phyloP scores from a whole-genome alignment of 2,329 filamentous ascomycete species.

The Metarhizium brunneum region DNA sequence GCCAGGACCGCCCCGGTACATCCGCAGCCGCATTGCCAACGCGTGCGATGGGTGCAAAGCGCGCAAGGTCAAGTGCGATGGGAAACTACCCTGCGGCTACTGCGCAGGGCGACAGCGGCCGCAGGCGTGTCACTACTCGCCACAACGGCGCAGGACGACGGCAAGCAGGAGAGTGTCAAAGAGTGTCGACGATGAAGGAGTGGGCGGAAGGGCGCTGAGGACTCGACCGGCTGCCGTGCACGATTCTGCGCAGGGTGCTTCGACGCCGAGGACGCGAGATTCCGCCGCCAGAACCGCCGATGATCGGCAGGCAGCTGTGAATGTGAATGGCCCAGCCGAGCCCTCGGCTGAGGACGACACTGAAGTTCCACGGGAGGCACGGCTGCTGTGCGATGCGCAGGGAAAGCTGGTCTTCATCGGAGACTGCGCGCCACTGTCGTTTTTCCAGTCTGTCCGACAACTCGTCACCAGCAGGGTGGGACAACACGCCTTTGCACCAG shows the following conservation, averaged over 20 bases:
- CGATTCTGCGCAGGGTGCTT: not conserved
- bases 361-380: slow-evolving; percentile 43
- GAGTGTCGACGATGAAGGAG: slow-evolving; percentile 10
- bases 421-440: slow-evolving; percentile 45
- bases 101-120: slow-evolving; percentile 35
- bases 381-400: slow-evolving; percentile 40
- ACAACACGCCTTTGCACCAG: slow-evolving; percentile 39
- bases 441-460: slow-evolving; percentile 45
- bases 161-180: slow-evolving; percentile 7
- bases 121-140: slow-evolving; percentile 37
- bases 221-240: not conserved
- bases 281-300: not conserved
- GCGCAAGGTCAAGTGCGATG: slow-evolving; percentile 47
- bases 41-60: slow-evolving; percentile 46
- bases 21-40: slow-evolving; percentile 38
- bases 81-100: slow-evolving; percentile 41
- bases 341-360: slow-evolving; percentile 37
- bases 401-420: slow-evolving; percentile 47
- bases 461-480: slow-evolving; percentile 40
- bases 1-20: slow-evolving; percentile 11
- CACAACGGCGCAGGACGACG: slow-evolving; percentile 29
- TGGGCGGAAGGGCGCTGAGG: not conserved
- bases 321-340: slow-evolving; percentile 6
- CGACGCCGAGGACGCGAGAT: not conserved
- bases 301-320: not conserved